Evolutionary conservation across 2,329 filamentous ascomycete genomes (phyloP).

Genomic region (Fusarium pseudograminearum): DNA sequence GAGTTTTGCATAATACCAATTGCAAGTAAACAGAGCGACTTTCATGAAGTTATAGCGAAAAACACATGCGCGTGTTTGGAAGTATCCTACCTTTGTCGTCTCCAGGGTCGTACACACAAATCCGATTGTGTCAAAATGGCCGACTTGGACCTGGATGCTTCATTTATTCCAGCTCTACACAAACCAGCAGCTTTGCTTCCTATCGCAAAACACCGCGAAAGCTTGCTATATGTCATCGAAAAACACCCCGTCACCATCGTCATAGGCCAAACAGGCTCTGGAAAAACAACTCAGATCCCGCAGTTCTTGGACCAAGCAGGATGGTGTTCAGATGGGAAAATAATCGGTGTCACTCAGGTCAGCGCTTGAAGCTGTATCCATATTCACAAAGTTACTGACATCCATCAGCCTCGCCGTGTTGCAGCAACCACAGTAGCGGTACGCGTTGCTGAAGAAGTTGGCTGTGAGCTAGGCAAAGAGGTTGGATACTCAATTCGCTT

Average conservation of each 20-base stretch:
- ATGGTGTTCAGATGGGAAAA: slow-evolving; percentile 86
- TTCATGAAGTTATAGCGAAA: not conserved
- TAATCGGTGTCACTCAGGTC: slow-evolving; percentile 92
- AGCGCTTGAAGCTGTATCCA: slow-evolving; percentile 45
- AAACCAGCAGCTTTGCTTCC: slow-evolving; percentile 87
- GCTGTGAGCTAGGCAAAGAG: slow-evolving; percentile 87
- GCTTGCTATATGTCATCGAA: slow-evolving; percentile 87
- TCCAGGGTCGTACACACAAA: not conserved
- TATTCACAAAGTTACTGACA: slow-evolving; percentile 27
- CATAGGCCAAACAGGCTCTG: slow-evolving; percentile 92
- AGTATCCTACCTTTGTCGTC: not conserved
- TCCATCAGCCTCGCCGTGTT: slow-evolving; percentile 81
- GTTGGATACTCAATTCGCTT: slow-evolving; percentile 94
- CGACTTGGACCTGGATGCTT: slow-evolving; percentile 67
- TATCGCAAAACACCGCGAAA: slow-evolving; percentile 84
- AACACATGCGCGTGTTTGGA: not conserved
- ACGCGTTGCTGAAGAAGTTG: slow-evolving; percentile 89
- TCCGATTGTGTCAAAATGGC: slow-evolving; percentile 56
- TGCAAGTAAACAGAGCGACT: not conserved
- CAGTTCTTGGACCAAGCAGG: slow-evolving; percentile 90
- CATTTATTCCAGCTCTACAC: slow-evolving; percentile 84
- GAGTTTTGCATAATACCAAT: not conserved
- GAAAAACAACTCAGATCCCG: slow-evolving; percentile 95
- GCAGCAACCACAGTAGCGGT: slow-evolving; percentile 91
- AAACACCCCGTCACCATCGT: slow-evolving; percentile 87